A percentile compares a stretch with the other conserved stretches of the same genome.
phyloP scores from a whole-genome alignment of 139 green algal genomes.

The Astrephomene gubernaculifera region DNA sequence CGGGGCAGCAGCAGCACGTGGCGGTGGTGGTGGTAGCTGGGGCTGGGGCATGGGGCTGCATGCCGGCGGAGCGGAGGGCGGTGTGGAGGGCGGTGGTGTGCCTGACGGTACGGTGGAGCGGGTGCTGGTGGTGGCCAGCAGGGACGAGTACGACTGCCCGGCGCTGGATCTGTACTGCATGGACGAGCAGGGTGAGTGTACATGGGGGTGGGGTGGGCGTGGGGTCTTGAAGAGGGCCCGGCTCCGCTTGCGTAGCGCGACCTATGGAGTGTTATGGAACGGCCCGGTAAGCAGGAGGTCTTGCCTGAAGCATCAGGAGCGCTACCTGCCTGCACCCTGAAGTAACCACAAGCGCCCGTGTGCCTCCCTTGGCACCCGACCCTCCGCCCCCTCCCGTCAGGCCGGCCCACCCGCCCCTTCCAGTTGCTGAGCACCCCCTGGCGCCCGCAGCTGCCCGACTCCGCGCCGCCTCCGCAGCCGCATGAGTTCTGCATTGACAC shows the following conservation, averaged over 20 bases:
- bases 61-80: neutral
- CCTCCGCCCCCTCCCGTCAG: neutral
- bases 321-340: too few species aligned
- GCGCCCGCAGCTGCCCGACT: conserved; percentile 20
- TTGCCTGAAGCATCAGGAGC: too few species aligned
- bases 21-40: neutral
- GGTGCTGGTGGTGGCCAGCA: conserved; percentile 13
- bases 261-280: too few species aligned
- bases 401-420: conserved; percentile 13
- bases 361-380: too few species aligned
- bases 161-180: conserved; percentile 42
- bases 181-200: conserved; percentile 7
- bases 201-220: too few species aligned
- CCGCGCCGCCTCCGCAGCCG: neutral
- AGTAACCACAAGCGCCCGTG: too few species aligned
- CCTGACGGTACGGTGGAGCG: conserved; percentile 38
- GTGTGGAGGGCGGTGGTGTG: neutral
- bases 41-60: neutral
- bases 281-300: too few species aligned
- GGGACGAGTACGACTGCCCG: conserved; percentile 26
- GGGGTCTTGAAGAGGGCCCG: too few species aligned
- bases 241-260: too few species aligned
- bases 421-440: conserved; percentile 18
- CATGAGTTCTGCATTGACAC: conserved; percentile 42
- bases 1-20: neutral